Percentiles rank a stretch among this genome's conserved stretches.
Evolutionary conservation across 805 yeast genomes (phyloP).

Genomic region (Pichia nanzhaoensis): DNA sequence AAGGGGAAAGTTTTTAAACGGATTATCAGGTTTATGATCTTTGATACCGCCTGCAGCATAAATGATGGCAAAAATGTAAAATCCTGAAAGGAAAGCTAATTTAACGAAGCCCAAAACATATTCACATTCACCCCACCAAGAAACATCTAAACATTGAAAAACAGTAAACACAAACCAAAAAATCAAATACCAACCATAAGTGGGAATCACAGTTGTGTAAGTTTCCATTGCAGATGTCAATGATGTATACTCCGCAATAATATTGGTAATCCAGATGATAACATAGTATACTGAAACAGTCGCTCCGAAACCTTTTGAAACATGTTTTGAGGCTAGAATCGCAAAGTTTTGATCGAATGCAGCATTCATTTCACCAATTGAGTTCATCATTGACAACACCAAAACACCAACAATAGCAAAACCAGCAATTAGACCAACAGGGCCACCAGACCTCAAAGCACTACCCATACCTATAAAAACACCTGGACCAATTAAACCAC

Average conservation of each 20-base stretch:
- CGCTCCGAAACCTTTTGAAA: conserved; percentile 53
- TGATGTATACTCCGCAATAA: conserved; percentile 49
- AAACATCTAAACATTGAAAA: conserved; percentile 46
- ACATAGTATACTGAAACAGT: conserved; percentile 48
- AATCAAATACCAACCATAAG: conserved; percentile 48
- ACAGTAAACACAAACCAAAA: conserved; percentile 46
- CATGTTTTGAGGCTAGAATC: conserved; percentile 42
- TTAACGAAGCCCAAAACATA: conserved; percentile 46
- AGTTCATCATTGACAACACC: conserved; percentile 48
- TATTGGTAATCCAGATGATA: conserved; percentile 49
- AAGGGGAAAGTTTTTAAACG: conserved; percentile 31
- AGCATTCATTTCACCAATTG: conserved; percentile 51
- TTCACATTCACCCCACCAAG: conserved; percentile 52
- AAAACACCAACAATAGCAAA: conserved; percentile 47
- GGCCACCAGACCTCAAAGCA: conserved; percentile 45
- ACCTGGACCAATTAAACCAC: conserved; percentile 60
- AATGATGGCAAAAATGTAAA: conserved; percentile 44
- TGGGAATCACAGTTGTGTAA: conserved; percentile 47
- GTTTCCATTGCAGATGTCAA: conserved; percentile 42
- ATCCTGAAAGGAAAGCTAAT: conserved; percentile 42
- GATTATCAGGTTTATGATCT: conserved; percentile 30
- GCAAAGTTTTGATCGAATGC: conserved; percentile 49
- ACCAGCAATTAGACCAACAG: conserved; percentile 44
- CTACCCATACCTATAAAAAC: conserved; percentile 42
- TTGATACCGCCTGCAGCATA: conserved; percentile 38